Percentiles rank a stretch among this genome's conserved stretches.
These are phyloP conservation scores for Fusarium irregulare DNA, from an alignment of 2,329 filamentous ascomycete species.

Conservation along the genomic window DNA sequence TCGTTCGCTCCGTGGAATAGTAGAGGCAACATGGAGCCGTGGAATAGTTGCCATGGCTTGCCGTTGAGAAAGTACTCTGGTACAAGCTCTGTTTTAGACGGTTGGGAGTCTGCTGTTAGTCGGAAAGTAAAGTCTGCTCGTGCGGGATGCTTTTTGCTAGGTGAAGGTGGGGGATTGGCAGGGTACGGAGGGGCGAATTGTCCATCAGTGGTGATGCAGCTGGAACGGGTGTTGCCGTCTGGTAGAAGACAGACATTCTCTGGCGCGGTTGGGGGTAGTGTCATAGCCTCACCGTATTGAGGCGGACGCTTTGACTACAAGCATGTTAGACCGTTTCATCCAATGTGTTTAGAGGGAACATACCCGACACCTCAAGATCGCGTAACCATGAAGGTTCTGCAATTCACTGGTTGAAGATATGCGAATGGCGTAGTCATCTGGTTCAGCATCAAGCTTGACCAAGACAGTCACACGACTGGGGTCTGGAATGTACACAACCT, in stretches of 20 bases:
- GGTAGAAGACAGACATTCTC: not conserved
- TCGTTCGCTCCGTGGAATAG: constrained; percentile 1
- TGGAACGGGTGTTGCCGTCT: not conserved
- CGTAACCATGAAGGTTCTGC: not conserved
- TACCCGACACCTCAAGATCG: not conserved
- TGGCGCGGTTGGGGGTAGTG: not conserved
- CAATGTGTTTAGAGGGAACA: rapidly evolving
- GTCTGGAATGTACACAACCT: constrained; percentile 9
- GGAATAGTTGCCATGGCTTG: constrained; percentile 15
- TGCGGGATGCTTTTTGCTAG: not conserved
- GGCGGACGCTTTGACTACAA: not conserved
- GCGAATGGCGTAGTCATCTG: not conserved
- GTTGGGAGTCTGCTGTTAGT: not conserved
- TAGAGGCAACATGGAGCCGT: constrained; percentile 11
- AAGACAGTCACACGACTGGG: constrained; percentile 1
- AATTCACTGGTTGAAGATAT: not conserved
- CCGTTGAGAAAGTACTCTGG: constrained; percentile 10
- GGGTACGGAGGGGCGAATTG: constrained; percentile 1
- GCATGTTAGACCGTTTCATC: not conserved
- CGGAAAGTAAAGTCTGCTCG: not conserved
- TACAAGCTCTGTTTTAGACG: not conserved
- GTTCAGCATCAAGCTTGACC: not conserved
- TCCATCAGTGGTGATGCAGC: not conserved
- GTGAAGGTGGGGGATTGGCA: not conserved
- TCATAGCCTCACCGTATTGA: constrained; percentile 4